A percentile compares a stretch with the other conserved stretches of the same genome.
phyloP scores from a whole-genome alignment of 2,329 filamentous ascomycete species.

The Botryotinia calthae region DNA sequence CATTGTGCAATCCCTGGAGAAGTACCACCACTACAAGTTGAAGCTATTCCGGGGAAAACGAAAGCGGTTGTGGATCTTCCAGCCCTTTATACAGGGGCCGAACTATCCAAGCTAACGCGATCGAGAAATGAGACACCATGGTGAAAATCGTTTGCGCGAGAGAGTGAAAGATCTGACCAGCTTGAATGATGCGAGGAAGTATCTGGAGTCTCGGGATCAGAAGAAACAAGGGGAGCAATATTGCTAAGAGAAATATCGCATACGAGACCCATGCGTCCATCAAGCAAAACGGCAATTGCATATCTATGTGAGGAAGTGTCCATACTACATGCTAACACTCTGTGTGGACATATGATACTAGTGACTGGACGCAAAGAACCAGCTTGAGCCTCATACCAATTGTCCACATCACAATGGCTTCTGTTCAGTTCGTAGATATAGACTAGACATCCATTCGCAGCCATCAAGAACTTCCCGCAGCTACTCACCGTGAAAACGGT shows the following conservation, averaged over 20 bases:
- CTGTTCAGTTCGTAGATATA: conserved; percentile 51
- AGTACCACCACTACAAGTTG: conserved; percentile 19
- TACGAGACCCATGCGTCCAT: conserved; percentile 59
- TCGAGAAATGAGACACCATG: conserved; percentile 30
- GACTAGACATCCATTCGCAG: conserved; percentile 52
- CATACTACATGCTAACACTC: conserved; percentile 60
- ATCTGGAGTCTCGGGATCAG: neutral
- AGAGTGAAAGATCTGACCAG: neutral
- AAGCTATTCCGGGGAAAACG: conserved; percentile 32
- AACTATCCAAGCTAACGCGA: conserved; percentile 31
- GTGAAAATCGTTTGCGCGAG: neutral
- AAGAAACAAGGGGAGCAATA: conserved; percentile 5
- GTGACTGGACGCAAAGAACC: conserved; percentile 47
- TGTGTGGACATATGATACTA: conserved; percentile 54
- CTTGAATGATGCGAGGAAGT: neutral
- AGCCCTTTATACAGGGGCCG: conserved; percentile 21
- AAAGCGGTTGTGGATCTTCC: conserved; percentile 24
- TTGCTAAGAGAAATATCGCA: conserved; percentile 48
- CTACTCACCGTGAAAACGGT: conserved; percentile 47
- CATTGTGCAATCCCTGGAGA: conserved; percentile 22
- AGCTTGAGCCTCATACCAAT: conserved; percentile 21
- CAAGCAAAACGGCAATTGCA: conserved; percentile 57
- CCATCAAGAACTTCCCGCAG: conserved; percentile 58
- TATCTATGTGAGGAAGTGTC: conserved; percentile 56
- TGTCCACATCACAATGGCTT: conserved; percentile 20